Evolutionary conservation across 169 alveolate genomes (phyloP).

Genomic region (Plasmodium coatneyi): DNA sequence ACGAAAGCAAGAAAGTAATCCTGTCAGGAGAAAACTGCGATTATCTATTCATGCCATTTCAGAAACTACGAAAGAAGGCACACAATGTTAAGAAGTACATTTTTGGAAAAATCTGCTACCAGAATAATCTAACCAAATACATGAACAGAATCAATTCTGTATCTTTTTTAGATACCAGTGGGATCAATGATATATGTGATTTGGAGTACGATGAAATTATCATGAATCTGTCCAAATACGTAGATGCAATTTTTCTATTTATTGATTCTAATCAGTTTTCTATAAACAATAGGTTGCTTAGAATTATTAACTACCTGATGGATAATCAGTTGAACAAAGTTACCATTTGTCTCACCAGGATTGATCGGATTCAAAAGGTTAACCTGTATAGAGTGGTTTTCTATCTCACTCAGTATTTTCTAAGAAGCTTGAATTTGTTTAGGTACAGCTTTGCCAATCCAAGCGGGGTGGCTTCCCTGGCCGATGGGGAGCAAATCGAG

Average conservation of each 20-base stretch:
- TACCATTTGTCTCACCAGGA: constrained; percentile 53
- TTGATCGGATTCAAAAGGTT: constrained; percentile 21
- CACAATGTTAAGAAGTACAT: constrained; percentile 40
- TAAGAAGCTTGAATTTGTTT: constrained; percentile 37
- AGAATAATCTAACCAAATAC: constrained; percentile 45
- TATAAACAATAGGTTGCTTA: constrained; percentile 34
- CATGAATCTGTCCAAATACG: constrained; percentile 52
- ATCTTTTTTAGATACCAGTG: constrained; percentile 64
- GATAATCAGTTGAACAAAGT: constrained; percentile 51
- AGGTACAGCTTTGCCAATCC: not conserved
- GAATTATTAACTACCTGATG: constrained; percentile 44
- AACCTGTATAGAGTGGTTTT: constrained; percentile 38
- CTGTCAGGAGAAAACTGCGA: constrained; percentile 62
- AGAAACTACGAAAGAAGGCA: constrained; percentile 11
- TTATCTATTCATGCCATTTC: constrained; percentile 43
- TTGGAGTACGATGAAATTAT: constrained; percentile 41
- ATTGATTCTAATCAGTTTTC: constrained; percentile 43
- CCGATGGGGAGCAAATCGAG: not conserved
- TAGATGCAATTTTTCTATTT: constrained; percentile 43
- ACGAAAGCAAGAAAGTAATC: constrained; percentile 12
- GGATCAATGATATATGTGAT: constrained; percentile 23
- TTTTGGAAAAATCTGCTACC: constrained; percentile 62
- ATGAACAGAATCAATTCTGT: constrained; percentile 68
- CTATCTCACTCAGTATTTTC: constrained; percentile 58
- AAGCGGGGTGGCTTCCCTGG: not conserved